Conservation (phyloP, 2,329 filamentous ascomycete species). For the Fusarium sp. region DNA sequence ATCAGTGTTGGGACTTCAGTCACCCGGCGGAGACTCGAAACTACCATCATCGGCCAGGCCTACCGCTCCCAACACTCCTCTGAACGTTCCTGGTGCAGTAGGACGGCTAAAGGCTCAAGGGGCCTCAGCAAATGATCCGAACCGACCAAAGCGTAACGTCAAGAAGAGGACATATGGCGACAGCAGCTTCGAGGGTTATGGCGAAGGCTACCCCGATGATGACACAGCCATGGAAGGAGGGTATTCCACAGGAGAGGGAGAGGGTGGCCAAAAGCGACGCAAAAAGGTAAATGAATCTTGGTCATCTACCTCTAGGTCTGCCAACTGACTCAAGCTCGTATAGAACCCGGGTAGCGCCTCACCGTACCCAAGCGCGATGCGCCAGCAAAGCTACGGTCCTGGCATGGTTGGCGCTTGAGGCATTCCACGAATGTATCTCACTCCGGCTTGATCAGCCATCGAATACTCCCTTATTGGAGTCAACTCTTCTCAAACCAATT, state of each 20-base stretch:
- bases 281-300: slow-evolving; percentile 67
- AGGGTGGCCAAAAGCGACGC: slow-evolving; percentile 72
- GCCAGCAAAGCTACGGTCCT: slow-evolving; percentile 66
- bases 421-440: neutral
- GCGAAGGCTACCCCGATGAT: slow-evolving; percentile 76
- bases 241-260: slow-evolving; percentile 79
- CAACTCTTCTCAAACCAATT: slow-evolving; percentile 5
- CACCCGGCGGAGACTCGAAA: slow-evolving; percentile 55
- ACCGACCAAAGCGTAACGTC: slow-evolving; percentile 71
- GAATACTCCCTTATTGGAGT: slow-evolving; percentile 7
- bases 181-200: slow-evolving; percentile 78
- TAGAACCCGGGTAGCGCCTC: slow-evolving; percentile 61
- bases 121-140: slow-evolving; percentile 56
- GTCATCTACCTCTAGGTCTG: slow-evolving; percentile 26
- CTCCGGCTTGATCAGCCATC: neutral
- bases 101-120: slow-evolving; percentile 55
- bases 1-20: slow-evolving; percentile 68
- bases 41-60: slow-evolving; percentile 58
- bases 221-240: slow-evolving; percentile 67
- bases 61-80: slow-evolving; percentile 65
- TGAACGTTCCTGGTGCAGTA: slow-evolving; percentile 50
- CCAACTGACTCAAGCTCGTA: slow-evolving; percentile 54
- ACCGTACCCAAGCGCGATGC: slow-evolving; percentile 56
- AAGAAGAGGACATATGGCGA: slow-evolving; percentile 84
- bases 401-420: slow-evolving; percentile 68